A percentile compares a stretch with the other conserved stretches of the same genome.
Evolutionary conservation across 768 basidiomycete genomes (phyloP).

Genomic region (Trametes cingulata): DNA sequence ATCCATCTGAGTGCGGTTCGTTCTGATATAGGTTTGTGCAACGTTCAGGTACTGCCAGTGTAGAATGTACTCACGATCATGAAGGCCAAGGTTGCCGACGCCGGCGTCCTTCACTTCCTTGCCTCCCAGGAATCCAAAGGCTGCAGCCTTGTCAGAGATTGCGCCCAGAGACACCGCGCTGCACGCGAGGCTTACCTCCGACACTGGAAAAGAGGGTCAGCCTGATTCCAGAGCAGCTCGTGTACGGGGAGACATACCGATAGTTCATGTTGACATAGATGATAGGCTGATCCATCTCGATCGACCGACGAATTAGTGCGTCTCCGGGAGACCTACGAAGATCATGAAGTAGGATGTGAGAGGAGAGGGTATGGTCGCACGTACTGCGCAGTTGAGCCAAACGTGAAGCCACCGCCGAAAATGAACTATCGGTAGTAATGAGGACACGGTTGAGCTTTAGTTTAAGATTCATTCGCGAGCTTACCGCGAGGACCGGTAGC

Average conservation of each 20-base stretch:
- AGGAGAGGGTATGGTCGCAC: too few species aligned
- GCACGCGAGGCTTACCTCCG: background rate
- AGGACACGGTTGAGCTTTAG: constrained; percentile 20
- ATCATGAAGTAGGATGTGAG: background rate
- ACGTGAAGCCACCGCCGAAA: constrained; percentile 38
- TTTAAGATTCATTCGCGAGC: too few species aligned
- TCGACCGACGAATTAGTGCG: constrained; percentile 45
- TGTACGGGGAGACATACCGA: constrained; percentile 19
- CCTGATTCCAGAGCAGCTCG: too few species aligned
- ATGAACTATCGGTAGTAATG: background rate
- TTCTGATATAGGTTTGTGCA: constrained; percentile 29
- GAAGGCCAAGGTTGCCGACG: constrained; percentile 47
- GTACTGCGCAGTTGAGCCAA: background rate
- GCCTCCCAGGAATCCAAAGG: constrained; percentile 41
- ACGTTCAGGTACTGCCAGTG: constrained; percentile 11
- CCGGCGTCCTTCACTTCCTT: constrained; percentile 40
- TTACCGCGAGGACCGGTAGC: constrained; percentile 54
- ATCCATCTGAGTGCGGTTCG: constrained; percentile 47
- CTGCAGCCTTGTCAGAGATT: constrained; percentile 16
- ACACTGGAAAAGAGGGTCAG: background rate
- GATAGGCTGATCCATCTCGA: constrained; percentile 45
- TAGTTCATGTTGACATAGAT: constrained; percentile 58
- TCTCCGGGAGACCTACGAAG: constrained; percentile 42
- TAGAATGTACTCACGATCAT: constrained; percentile 40
- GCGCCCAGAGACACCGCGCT: background rate